phyloP scores from a whole-genome alignment of 345 rosid species.

The Eucalyptus sideroxylon region DNA sequence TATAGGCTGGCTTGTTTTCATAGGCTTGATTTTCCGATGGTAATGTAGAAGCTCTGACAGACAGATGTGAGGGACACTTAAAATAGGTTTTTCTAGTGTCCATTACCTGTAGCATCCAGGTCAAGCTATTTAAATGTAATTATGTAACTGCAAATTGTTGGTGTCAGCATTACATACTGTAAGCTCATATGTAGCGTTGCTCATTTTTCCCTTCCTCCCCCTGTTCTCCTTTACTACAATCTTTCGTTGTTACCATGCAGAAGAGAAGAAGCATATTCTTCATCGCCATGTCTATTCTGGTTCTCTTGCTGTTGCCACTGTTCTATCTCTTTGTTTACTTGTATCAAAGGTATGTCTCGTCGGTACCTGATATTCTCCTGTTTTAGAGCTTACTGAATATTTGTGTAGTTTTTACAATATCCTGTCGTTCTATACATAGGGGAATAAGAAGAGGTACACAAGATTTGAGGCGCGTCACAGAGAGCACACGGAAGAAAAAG shows the following conservation, averaged over 20 bases:
- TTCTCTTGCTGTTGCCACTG: constrained; percentile 46
- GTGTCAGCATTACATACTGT: not conserved
- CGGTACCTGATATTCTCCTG: not conserved
- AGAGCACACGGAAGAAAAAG: constrained; percentile 26
- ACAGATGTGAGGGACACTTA: not conserved
- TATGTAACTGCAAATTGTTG: not conserved
- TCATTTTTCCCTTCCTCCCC: not conserved
- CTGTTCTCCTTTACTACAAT: not conserved
- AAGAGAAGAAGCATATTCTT: constrained; percentile 29
- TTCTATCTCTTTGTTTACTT: constrained; percentile 47
- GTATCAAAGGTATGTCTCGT: constrained; percentile 39
- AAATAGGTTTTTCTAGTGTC: not conserved
- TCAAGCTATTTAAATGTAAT: not conserved
- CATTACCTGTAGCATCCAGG: not conserved
- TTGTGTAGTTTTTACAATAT: not conserved
- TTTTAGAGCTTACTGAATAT: not conserved
- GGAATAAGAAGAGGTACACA: constrained; percentile 50
- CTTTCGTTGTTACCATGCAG: constrained; percentile 16
- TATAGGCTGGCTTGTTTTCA: not conserved
- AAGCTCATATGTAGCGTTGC: not conserved
- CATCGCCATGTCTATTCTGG: constrained; percentile 31
- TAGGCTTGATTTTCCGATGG: not conserved
- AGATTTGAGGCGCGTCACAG: constrained; percentile 44
- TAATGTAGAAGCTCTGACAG: not conserved
- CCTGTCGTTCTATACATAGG: constrained; percentile 14